A percentile compares a stretch with the other conserved stretches of the same genome.
Conservation (phyloP, 495 filamentous ascomycete species). For the Neurospora terricola region DNA sequence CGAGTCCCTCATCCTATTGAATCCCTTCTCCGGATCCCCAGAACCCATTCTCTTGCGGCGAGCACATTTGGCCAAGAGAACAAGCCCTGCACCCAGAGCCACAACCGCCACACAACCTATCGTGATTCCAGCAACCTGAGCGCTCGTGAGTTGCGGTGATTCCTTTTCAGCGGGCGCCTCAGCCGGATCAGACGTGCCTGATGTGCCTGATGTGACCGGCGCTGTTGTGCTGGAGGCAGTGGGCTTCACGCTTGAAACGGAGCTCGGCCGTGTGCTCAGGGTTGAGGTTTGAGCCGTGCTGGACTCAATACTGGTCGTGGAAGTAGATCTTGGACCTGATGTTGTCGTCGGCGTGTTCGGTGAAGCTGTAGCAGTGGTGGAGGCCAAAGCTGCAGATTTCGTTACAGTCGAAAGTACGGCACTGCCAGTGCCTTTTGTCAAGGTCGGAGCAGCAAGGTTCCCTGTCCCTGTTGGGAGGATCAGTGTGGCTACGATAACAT, state of each 20-base stretch:
- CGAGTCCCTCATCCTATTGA: constrained; percentile 28
- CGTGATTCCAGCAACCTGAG: constrained; percentile 38
- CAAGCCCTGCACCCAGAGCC: constrained; percentile 25
- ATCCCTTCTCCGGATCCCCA: constrained; percentile 26
- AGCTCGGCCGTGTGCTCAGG: background rate
- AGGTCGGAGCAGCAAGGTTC: constrained; percentile 14
- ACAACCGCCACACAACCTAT: constrained; percentile 33
- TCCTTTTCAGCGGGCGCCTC: background rate
- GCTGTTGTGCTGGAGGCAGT: background rate
- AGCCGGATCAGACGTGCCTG: constrained; percentile 2
- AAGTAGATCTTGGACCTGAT: constrained; percentile 4
- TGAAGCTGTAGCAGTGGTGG: constrained; percentile 8
- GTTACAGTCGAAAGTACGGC: constrained; percentile 2
- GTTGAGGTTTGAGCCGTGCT: background rate
- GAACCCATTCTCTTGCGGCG: constrained; percentile 23
- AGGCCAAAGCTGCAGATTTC: constrained; percentile 5
- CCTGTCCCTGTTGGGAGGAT: constrained; percentile 24
- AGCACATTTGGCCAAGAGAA: constrained; percentile 32
- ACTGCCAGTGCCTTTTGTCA: constrained; percentile 7
- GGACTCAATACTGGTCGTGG: background rate
- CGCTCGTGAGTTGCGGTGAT: constrained; percentile 18
- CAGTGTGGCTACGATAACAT: constrained; percentile 50
- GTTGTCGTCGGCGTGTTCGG: constrained; percentile 5
- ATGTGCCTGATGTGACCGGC: background rate
- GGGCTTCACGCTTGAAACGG: background rate